Base-by-base conservation (phyloP, 352 stramenopile species). In the Lagenidium giganteum region DNA sequence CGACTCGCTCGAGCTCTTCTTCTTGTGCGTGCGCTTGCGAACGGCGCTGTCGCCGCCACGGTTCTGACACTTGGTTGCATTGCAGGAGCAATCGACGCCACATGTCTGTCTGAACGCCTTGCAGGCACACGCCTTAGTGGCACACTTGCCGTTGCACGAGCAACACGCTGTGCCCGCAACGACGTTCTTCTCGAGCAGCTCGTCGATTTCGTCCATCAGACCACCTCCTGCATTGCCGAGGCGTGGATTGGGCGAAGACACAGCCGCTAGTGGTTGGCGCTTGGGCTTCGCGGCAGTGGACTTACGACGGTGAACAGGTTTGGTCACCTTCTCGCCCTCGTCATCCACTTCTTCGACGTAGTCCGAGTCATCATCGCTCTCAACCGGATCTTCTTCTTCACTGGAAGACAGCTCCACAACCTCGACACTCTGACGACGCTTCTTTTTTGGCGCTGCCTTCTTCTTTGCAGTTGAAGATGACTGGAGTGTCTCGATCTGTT, bases 81-180 rank as follows among this genome's bases (percentile, higher is more conserved):
- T 74, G 59, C 77, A 90, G 21, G 46, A 72, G 42, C 77, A 92
- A 20, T 67, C 51, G 16, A 33, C 40, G 12, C 67, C 58, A 38
- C 77, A 89, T 4, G 42, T 32, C 22, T 57, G 54, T 30, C 58
- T 67, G 22, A 67, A 57, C 0, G 70, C 67, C 29, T 77, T 73
- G 44, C 77, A 90, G 3, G 58, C 70, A 38, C 80, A 92, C 11
- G 52, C 67, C 31, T 83, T 86, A 12, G 72, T 89, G 14, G 67
- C 75, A 29, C 77, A 90, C 46, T 87, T 92, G n/a, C 74, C 70
- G 17, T 71, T 68, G 42, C 80, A 90, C 7, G 57, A 67, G 29
- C 77, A 90, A 26, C 74, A 87, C 12, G 64, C 45, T 17, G 31
- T 66, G 18, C 53, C 53, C n/a, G n/a, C n/a, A 22, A 41, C 39